Evolutionary conservation across 2,329 filamentous ascomycete genomes (phyloP).

Genomic region (Conoideocrella luteorostrata): DNA sequence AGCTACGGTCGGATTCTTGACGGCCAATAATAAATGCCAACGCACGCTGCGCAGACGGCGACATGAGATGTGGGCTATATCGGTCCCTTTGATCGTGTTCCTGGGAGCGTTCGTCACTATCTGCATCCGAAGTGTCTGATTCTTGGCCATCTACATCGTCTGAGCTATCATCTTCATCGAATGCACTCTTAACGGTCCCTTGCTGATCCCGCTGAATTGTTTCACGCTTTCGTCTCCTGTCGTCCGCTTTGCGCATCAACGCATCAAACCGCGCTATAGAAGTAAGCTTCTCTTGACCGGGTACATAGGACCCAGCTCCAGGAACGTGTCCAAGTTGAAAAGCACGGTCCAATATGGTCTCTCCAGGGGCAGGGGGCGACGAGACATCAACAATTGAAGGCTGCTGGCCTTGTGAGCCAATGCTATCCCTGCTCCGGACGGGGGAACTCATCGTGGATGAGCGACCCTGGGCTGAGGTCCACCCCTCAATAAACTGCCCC

Average conservation of each 20-base stretch:
- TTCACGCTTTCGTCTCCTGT: conserved; percentile 37
- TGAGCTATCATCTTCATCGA: conserved; percentile 44
- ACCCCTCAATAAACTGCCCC: conserved; percentile 53
- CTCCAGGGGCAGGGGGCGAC: conserved; percentile 48
- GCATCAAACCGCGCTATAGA: conserved; percentile 61
- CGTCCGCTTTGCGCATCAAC: conserved; percentile 56
- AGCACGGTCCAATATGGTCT: conserved; percentile 61
- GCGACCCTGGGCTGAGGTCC: conserved; percentile 53
- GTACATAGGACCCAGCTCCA: conserved; percentile 46
- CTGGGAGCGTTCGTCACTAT: conserved; percentile 32
- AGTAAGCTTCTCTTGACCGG: conserved; percentile 57
- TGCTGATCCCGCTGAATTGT: conserved; percentile 26
- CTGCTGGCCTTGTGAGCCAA: conserved; percentile 42
- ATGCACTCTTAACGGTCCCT: conserved; percentile 38
- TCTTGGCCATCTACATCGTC: conserved; percentile 29
- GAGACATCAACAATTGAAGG: conserved; percentile 34
- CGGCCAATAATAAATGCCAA: conserved; percentile 44
- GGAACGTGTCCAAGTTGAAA: conserved; percentile 59
- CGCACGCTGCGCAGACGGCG: conserved; percentile 41
- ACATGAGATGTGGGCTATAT: conserved; percentile 28
- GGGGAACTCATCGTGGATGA: conserved; percentile 54
- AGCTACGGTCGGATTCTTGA: conserved; percentile 25
- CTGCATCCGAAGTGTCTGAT: conserved; percentile 34
- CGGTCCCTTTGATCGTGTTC: conserved; percentile 20
- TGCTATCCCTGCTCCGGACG: conserved; percentile 45